A percentile compares a stretch with the other conserved stretches of the same genome.
phyloP scores from a whole-genome alignment of 306 rosid species.

The Heteromeles arbutifolia region DNA sequence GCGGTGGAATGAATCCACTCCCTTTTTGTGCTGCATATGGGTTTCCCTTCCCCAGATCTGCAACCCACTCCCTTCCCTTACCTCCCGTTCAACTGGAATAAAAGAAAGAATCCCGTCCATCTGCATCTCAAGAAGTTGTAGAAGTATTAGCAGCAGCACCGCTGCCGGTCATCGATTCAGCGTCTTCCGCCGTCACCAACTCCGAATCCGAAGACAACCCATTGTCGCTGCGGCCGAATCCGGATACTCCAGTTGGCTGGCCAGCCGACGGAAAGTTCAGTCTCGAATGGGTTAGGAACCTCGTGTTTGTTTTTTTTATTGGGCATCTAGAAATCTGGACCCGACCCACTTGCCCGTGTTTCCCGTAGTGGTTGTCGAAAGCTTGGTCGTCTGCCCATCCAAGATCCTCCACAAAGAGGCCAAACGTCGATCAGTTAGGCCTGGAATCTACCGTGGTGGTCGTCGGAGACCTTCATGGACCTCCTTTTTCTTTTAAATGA shows the following conservation, averaged over 20 bases:
- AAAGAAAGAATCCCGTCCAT: no score
- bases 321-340: slow-evolving; percentile 52
- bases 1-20: no score
- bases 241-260: slow-evolving; percentile 51
- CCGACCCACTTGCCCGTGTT: slow-evolving; percentile 56
- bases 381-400: slow-evolving; percentile 57
- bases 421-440: slow-evolving; percentile 40
- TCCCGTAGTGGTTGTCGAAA: slow-evolving; percentile 57
- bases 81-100: no score
- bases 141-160: not conserved
- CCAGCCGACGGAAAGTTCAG: slow-evolving; percentile 42
- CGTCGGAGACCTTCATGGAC: slow-evolving; percentile 79
- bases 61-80: no score
- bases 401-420: slow-evolving; percentile 83
- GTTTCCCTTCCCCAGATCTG: no score
- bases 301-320: slow-evolving; percentile 53
- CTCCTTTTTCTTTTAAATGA: slow-evolving; percentile 51
- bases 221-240: slow-evolving; percentile 26
- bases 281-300: slow-evolving; percentile 50
- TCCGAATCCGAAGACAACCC: not conserved
- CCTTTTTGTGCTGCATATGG: no score
- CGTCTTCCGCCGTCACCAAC: not conserved
- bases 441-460: slow-evolving; percentile 30
- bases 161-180: not conserved
- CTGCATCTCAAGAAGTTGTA: not conserved